Percentiles rank a stretch among this genome's conserved stretches.
Conservation (phyloP, 1,284 basidiomycete species). For the Ganoderma lucidum region DNA sequence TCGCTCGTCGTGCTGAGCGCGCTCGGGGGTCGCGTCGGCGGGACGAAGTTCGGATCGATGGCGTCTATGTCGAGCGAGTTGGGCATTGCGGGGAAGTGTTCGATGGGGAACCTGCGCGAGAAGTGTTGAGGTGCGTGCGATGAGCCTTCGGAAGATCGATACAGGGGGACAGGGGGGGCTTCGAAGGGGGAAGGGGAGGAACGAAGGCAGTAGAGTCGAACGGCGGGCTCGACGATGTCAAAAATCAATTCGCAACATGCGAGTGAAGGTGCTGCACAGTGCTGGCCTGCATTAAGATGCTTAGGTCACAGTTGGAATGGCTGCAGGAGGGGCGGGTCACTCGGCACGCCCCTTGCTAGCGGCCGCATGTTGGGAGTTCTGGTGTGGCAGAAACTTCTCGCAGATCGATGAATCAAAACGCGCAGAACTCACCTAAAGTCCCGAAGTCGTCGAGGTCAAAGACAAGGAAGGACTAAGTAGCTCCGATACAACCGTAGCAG, state of each 20-base stretch:
- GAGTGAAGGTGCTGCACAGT: not conserved
- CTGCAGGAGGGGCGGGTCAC: not conserved
- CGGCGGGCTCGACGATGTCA: not conserved
- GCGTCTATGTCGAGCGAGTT: constrained; percentile 66
- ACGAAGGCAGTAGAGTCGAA: not conserved
- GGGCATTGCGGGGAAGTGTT: not conserved
- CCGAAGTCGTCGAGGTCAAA: not conserved
- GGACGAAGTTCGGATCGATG: constrained; percentile 21
- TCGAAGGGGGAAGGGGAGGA: not conserved
- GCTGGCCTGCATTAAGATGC: not conserved
- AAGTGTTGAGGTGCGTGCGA: not conserved
- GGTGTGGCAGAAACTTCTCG: not conserved
- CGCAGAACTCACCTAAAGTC: not conserved
- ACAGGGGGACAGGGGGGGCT: not conserved
- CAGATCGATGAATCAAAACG: not conserved
- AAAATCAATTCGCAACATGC: not conserved
- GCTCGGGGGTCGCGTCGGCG: constrained; percentile 21
- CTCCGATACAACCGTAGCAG: not conserved
- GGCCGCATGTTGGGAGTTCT: not conserved
- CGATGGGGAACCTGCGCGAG: not conserved
- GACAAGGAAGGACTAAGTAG: not conserved
- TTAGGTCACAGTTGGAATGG: not conserved
- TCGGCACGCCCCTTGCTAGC: not conserved
- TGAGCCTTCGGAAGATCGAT: not conserved
- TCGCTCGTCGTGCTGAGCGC: constrained; percentile 24